Percentiles rank a stretch among this genome's conserved stretches.
phyloP scores from a whole-genome alignment of 225 moss, liverwort and hornwort genomes.

The Pseudoscleropodium purum region DNA sequence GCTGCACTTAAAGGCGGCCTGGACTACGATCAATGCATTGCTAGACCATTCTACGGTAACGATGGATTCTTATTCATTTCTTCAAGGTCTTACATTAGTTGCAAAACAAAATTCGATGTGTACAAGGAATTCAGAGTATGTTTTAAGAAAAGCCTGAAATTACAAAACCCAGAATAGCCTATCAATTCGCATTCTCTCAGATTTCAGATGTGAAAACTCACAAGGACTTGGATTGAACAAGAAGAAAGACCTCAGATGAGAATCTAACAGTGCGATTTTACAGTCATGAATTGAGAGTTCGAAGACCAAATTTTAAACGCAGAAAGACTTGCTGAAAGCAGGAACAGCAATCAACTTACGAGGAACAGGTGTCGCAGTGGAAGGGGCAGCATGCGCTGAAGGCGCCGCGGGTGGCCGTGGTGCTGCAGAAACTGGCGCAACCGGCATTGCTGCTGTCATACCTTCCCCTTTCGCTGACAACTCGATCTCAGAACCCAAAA shows the following conservation, averaged over 20 bases:
- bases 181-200: not conserved
- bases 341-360: constrained; percentile 18
- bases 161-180: not conserved
- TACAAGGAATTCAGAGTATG: not conserved
- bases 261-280: not conserved
- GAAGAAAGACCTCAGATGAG: not conserved
- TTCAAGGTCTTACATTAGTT: not conserved
- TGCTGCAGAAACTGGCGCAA: constrained; percentile 42
- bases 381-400: constrained; percentile 4
- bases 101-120: not conserved
- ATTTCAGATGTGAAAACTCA: not conserved
- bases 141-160: not conserved
- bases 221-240: not conserved
- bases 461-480: not conserved
- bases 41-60: not conserved
- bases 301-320: not conserved
- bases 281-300: not conserved
- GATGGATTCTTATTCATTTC: not conserved
- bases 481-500: not conserved
- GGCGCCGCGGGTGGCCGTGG: constrained; percentile 17
- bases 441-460: constrained; percentile 54
- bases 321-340: not conserved
- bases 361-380: constrained; percentile 12
- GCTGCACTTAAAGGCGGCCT: not conserved
- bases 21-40: not conserved